phyloP scores from a whole-genome alignment of 306 rosid species.

The Sicyos edulis region DNA sequence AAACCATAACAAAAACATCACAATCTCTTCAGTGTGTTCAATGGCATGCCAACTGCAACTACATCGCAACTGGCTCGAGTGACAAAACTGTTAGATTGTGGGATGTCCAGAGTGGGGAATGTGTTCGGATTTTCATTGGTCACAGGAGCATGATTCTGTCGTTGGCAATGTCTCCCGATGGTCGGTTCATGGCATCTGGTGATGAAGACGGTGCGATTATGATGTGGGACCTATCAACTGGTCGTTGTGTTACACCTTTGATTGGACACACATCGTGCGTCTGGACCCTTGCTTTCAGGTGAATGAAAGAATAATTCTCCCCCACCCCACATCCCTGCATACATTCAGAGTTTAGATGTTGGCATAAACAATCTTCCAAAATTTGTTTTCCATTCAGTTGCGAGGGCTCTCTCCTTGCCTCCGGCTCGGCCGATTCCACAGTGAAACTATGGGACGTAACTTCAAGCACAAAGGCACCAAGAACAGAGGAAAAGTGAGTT shows the following conservation, averaged over 20 bases:
- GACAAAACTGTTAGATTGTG: slow-evolving; percentile 92
- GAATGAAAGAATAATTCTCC: background rate
- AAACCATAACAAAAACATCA: background rate
- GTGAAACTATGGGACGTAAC: slow-evolving; percentile 94
- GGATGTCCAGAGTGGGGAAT: slow-evolving; percentile 95
- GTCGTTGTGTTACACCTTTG: slow-evolving; percentile 77
- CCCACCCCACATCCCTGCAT: background rate
- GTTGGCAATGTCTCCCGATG: slow-evolving; percentile 93
- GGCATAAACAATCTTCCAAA: background rate
- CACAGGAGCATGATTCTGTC: slow-evolving; percentile 91
- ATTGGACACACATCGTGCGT: slow-evolving; percentile 85
- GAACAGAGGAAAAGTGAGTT: slow-evolving; percentile 71
- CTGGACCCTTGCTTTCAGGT: slow-evolving; percentile 96
- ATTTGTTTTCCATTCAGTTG: slow-evolving; percentile 40
- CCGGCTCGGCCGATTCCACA: slow-evolving; percentile 93
- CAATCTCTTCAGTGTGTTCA: slow-evolving; percentile 65
- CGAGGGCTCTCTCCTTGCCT: slow-evolving; percentile 89
- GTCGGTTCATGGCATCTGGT: slow-evolving; percentile 90
- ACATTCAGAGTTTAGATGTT: background rate
- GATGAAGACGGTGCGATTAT: slow-evolving; percentile 93
- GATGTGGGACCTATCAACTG: slow-evolving; percentile 97
- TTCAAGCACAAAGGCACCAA: slow-evolving; percentile 64
- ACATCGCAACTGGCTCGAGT: slow-evolving; percentile 93
- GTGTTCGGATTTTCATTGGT: slow-evolving; percentile 90
- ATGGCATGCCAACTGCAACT: slow-evolving; percentile 99